These are phyloP conservation scores for Picochlorum sp. DNA, from an alignment of 139 green algal genomes.

Conservation along the genomic window DNA sequence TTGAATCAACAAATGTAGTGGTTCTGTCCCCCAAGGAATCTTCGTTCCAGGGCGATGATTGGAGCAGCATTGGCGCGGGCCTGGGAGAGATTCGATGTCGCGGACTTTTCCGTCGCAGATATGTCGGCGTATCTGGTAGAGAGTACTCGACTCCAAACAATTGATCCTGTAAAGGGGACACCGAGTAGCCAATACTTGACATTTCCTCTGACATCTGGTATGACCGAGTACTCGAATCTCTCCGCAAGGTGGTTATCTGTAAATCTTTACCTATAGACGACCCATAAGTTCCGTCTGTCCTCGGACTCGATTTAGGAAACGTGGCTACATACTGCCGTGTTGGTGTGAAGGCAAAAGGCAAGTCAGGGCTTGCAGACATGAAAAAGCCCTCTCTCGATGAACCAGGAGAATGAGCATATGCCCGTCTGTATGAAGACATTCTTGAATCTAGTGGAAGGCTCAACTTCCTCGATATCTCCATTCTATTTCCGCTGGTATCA, in stretches of 20 bases:
- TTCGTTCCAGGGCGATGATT: conserved; percentile 1
- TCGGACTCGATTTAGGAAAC: neutral
- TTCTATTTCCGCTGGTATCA: neutral
- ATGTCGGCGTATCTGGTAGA: conserved; percentile 11
- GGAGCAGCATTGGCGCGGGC: neutral
- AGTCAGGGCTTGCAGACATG: conserved; percentile 51
- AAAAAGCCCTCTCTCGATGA: neutral
- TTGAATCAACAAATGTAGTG: neutral
- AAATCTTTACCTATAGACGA: too few species aligned
- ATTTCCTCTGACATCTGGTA: neutral
- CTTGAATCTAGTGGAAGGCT: too few species aligned
- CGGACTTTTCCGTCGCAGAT: conserved; percentile 8
- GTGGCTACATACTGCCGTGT: conserved; percentile 15
- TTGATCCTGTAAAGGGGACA: conserved; percentile 17
- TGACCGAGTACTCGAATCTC: conserved; percentile 27
- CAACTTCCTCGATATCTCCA: neutral
- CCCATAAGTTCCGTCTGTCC: too few species aligned
- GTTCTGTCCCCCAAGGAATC: neutral
- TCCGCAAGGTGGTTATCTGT: too few species aligned
- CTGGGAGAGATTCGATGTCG: too few species aligned
- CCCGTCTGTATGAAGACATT: too few species aligned
- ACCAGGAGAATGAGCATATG: too few species aligned
- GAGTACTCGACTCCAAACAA: conserved; percentile 17
- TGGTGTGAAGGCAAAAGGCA: conserved; percentile 73
- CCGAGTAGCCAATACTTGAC: conserved; percentile 27